Conservation (phyloP, 2,329 filamentous ascomycete species). For the Amesomyces nigricolor region DNA sequence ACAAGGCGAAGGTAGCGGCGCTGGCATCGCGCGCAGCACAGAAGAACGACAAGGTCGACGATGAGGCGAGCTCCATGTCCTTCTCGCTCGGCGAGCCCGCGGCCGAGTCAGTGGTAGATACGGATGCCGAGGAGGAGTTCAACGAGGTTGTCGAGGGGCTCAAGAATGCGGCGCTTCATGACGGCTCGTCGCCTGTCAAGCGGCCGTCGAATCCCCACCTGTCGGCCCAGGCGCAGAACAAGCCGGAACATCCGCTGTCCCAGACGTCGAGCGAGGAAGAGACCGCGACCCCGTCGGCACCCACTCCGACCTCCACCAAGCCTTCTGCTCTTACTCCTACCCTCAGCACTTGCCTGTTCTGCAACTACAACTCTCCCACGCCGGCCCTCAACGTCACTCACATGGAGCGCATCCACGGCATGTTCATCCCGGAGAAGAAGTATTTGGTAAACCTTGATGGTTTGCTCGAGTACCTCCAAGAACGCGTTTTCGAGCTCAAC, state of each 20-base stretch:
- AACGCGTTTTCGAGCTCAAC: slow-evolving; percentile 72
- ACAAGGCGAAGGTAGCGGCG: slow-evolving; percentile 63
- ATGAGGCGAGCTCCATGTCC: slow-evolving; percentile 75
- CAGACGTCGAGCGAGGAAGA: slow-evolving; percentile 35
- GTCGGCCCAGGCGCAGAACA: slow-evolving; percentile 36
- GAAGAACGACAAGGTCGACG: slow-evolving; percentile 41
- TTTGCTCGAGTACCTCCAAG: slow-evolving; percentile 69
- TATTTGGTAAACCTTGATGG: slow-evolving; percentile 81
- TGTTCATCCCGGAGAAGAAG: slow-evolving; percentile 88
- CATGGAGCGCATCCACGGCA: slow-evolving; percentile 89
- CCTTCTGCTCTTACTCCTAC: slow-evolving; percentile 37
- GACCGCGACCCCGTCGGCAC: slow-evolving; percentile 21
- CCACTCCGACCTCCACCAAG: slow-evolving; percentile 27
- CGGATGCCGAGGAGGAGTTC: slow-evolving; percentile 68
- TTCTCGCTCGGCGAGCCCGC: slow-evolving; percentile 81
- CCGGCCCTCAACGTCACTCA: slow-evolving; percentile 73
- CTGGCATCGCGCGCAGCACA: slow-evolving; percentile 28
- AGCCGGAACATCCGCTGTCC: slow-evolving; percentile 43
- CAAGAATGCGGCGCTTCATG: slow-evolving; percentile 53
- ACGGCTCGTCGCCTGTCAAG: slow-evolving; percentile 47
- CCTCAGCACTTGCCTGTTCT: slow-evolving; percentile 72
- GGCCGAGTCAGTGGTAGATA: slow-evolving; percentile 48
- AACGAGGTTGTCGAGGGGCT: slow-evolving; percentile 71
- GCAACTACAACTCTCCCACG: slow-evolving; percentile 76
- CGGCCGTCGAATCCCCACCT: slow-evolving; percentile 48